Evolutionary conservation across 2,329 filamentous ascomycete species (phyloP).

Genomic region (Dothistroma septosporum): DNA sequence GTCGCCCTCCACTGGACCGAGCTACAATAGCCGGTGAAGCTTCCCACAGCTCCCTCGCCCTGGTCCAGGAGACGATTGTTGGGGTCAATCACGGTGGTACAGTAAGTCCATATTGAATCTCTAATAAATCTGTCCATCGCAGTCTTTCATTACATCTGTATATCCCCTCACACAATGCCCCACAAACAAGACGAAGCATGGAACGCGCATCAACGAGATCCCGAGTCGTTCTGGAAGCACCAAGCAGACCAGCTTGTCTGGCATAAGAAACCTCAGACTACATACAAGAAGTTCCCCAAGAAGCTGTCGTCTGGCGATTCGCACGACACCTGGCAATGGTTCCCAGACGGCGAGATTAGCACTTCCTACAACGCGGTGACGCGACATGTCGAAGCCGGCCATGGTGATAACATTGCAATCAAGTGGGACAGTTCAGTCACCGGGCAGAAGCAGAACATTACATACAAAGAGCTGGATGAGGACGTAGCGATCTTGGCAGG

Average conservation of each 20-base stretch:
- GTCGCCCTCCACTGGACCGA: background rate
- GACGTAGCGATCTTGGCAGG: constrained; percentile 81
- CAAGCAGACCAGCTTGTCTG: constrained; percentile 68
- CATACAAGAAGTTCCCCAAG: constrained; percentile 59
- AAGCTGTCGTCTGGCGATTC: constrained; percentile 57
- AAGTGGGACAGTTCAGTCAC: constrained; percentile 87
- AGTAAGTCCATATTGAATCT: background rate
- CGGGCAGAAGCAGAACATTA: constrained; percentile 64
- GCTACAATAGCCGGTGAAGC: background rate
- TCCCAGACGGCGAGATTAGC: constrained; percentile 80
- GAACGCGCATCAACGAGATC: constrained; percentile 32
- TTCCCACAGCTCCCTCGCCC: background rate
- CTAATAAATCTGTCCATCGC: background rate
- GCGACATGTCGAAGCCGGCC: constrained; percentile 76
- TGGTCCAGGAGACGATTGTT: background rate
- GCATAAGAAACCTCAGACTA: constrained; percentile 68
- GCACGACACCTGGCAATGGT: constrained; percentile 85
- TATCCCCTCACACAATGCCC: constrained; percentile 2
- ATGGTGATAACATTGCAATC: constrained; percentile 69
- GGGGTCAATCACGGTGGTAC: background rate
- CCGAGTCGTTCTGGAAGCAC: constrained; percentile 36
- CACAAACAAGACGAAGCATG: constrained; percentile 38
- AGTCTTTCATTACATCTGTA: background rate
- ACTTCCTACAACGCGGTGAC: constrained; percentile 83
- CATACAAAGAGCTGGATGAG: constrained; percentile 68